These are phyloP conservation scores for Allodekkera sacchari DNA, from an alignment of 805 yeast genomes.

Conservation along the genomic window DNA sequence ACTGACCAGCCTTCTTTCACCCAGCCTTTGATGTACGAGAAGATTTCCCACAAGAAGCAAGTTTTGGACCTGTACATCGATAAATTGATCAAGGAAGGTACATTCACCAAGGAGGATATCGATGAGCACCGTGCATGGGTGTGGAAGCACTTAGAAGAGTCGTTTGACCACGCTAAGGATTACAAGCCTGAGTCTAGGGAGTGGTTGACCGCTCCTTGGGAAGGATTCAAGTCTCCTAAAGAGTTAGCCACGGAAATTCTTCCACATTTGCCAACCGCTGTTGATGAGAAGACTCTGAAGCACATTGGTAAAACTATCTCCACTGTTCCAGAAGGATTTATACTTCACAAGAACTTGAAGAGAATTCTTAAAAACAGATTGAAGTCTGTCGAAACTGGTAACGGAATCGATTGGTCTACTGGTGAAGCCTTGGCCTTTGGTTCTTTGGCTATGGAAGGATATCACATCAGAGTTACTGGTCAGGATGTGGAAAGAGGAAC, in stretches of 20 bases:
- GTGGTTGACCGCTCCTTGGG: slow-evolving; percentile 99
- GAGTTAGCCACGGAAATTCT: slow-evolving; percentile 92
- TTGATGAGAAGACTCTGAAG: slow-evolving; percentile 61
- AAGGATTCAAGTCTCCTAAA: slow-evolving; percentile 94
- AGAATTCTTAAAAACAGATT: slow-evolving; percentile 85
- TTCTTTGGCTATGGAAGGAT: slow-evolving; percentile 84
- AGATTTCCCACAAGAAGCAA: slow-evolving; percentile 80
- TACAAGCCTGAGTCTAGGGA: slow-evolving; percentile 88
- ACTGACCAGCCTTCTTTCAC: slow-evolving; percentile 99
- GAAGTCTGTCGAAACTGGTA: slow-evolving; percentile 76
- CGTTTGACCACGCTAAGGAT: slow-evolving; percentile 81
- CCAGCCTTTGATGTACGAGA: slow-evolving; percentile 94
- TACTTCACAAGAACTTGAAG: slow-evolving; percentile 90
- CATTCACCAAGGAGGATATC: slow-evolving; percentile 84
- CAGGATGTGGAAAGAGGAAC: slow-evolving; percentile 99
- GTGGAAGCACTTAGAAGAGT: slow-evolving; percentile 88
- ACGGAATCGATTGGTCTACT: slow-evolving; percentile 97
- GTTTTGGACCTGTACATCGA: slow-evolving; percentile 81
- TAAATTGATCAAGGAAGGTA: slow-evolving; percentile 73
- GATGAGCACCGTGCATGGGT: slow-evolving; percentile 98
- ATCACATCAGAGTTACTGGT: slow-evolving; percentile 95
- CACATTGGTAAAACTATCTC: slow-evolving; percentile 74
- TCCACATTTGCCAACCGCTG: slow-evolving; percentile 94
- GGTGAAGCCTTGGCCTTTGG: slow-evolving; percentile 99
- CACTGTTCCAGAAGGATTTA: slow-evolving; percentile 79